These are phyloP conservation scores for Paraphysoderma sedebokerense DNA, from an alignment of 371 early-diverging fungal species.

Conservation along the genomic window DNA sequence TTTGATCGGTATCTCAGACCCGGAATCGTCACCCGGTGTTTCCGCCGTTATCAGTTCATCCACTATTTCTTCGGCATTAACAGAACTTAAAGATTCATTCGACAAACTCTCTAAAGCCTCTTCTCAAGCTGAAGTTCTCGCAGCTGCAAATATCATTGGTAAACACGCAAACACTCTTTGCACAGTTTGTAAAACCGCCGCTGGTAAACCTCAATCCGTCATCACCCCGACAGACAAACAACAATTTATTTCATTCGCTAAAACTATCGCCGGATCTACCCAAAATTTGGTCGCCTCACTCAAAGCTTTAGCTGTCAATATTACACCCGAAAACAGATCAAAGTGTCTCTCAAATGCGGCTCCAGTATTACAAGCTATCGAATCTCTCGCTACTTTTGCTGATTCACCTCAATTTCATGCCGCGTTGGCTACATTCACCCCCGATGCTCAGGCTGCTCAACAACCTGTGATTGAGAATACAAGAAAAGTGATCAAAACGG, in stretches of 20 bases:
- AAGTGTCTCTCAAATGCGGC: no score
- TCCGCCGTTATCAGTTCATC: conserved; percentile 12
- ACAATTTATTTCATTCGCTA: conserved; percentile 12
- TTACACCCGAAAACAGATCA: no score
- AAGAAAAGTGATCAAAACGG: no score
- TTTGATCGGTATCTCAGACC: conserved; percentile 19
- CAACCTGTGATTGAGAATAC: no score
- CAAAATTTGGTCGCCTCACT: conserved; percentile 15
- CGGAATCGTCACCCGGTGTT: conserved; percentile 13
- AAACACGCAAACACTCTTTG: conserved; percentile 17
- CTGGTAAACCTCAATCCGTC: no score
- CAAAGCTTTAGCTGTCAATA: conserved; percentile 14
- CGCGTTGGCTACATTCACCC: no score
- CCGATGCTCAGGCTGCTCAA: no score
- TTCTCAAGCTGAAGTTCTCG: conserved; percentile 15
- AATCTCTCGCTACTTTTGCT: no score
- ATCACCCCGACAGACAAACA: conserved; percentile 6
- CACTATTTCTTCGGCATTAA: conserved; percentile 4
- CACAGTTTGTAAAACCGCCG: conserved; percentile 12
- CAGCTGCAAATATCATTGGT: conserved; percentile 16
- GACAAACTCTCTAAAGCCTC: no score
- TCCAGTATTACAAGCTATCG: no score
- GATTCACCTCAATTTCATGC: no score
- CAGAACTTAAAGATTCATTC: conserved; percentile 15
- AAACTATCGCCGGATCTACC: conserved; percentile 16